A percentile compares a stretch with the other conserved stretches of the same genome.
phyloP scores from a whole-genome alignment of 1,139 yeast genomes.

The Geotrichum restrictum region DNA sequence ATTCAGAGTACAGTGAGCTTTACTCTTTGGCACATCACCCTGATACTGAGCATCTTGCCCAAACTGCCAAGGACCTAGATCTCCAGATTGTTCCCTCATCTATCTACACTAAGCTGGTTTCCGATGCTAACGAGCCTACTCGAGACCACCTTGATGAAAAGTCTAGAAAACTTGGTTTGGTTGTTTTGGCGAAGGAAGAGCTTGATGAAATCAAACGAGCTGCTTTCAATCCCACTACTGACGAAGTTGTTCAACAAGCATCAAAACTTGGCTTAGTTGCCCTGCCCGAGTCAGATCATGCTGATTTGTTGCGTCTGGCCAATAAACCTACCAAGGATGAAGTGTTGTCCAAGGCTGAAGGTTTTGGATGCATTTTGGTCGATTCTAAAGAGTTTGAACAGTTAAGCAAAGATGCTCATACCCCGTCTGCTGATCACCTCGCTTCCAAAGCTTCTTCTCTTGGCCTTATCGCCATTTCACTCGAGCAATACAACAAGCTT shows the following conservation, averaged over 20 bases:
- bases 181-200: slow-evolving; percentile 30
- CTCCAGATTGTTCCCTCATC: slow-evolving; percentile 28
- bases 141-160: slow-evolving; percentile 22
- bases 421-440: slow-evolving; percentile 15
- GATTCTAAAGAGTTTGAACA: slow-evolving; percentile 8
- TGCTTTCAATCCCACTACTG: slow-evolving; percentile 28
- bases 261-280: slow-evolving; percentile 13
- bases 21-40: slow-evolving; percentile 21
- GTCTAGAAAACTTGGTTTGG: slow-evolving; percentile 33
- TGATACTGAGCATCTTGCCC: slow-evolving; percentile 21
- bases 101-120: slow-evolving; percentile 22
- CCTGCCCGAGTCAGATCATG: slow-evolving; percentile 9
- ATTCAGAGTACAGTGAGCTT: slow-evolving; percentile 9
- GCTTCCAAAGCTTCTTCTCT: slow-evolving; percentile 26
- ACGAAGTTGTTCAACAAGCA: slow-evolving; percentile 30
- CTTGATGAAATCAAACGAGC: slow-evolving; percentile 26
- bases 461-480: slow-evolving; percentile 30
- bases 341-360: slow-evolving; percentile 21
- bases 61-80: slow-evolving; percentile 37
- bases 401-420: slow-evolving; percentile 22
- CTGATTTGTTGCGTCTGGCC: slow-evolving; percentile 10
- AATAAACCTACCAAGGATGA: slow-evolving; percentile 20
- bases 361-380: slow-evolving; percentile 19
- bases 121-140: slow-evolving; percentile 17
- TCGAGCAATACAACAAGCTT: slow-evolving; percentile 25